Evolutionary conservation across 371 early-diverging fungal species (phyloP).

Genomic region (Lichtheimia ornata): DNA sequence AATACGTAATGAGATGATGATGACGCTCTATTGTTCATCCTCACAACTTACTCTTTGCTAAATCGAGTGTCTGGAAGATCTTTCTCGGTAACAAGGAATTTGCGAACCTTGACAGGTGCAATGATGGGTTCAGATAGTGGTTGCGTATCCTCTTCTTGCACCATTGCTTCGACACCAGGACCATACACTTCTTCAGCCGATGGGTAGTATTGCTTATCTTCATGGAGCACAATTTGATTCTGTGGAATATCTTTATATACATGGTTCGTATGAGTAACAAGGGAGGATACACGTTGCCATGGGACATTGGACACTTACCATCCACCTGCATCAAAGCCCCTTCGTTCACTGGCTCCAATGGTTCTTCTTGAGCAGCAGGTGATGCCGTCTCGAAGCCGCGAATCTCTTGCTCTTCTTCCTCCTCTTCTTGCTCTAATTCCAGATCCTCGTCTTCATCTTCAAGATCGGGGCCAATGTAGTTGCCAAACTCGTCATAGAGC

Average conservation of each 20-base stretch:
- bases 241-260: slow-evolving; percentile 54
- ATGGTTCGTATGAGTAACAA: background rate
- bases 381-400: slow-evolving; percentile 16
- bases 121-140: slow-evolving; percentile 95
- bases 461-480: slow-evolving; percentile 96
- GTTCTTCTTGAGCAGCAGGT: slow-evolving; percentile 9
- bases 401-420: slow-evolving; percentile 35
- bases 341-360: slow-evolving; percentile 17
- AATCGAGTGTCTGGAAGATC: slow-evolving; percentile 83
- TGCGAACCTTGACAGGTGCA: slow-evolving; percentile 85
- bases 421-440: slow-evolving; percentile 42
- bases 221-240: slow-evolving; percentile 90
- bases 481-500: slow-evolving; percentile 96
- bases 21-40: background rate
- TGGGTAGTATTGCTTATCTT: slow-evolving; percentile 98
- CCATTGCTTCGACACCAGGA: slow-evolving; percentile 91
- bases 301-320: slow-evolving; percentile 24
- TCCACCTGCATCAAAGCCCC: slow-evolving; percentile 44
- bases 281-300: background rate
- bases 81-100: slow-evolving; percentile 84
- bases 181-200: slow-evolving; percentile 98
- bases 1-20: no score
- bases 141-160: slow-evolving; percentile 98
- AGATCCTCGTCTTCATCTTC: slow-evolving; percentile 63
- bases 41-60: slow-evolving; percentile 75